Evolutionary conservation across 768 basidiomycete species (phyloP).

Genomic region (Kwoniella sp.): DNA sequence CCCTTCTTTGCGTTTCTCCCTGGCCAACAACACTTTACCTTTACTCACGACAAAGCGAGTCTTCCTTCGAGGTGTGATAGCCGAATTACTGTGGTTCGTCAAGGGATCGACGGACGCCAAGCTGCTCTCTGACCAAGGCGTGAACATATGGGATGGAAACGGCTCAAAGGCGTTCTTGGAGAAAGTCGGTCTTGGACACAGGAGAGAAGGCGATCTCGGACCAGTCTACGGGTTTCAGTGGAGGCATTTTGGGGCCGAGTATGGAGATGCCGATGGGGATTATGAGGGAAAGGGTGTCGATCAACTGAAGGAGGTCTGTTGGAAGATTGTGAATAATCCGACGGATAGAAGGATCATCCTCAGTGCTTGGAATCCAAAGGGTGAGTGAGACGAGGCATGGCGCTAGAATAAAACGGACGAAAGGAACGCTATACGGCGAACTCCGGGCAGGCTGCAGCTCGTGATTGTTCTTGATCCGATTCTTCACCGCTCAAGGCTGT

Average conservation of each 20-base stretch:
- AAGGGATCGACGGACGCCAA: slow-evolving; percentile 79
- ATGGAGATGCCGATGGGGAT: slow-evolving; percentile 58
- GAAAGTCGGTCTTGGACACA: slow-evolving; percentile 75
- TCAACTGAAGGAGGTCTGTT: slow-evolving; percentile 83
- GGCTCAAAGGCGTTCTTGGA: slow-evolving; percentile 85
- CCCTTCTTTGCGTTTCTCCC: slow-evolving; percentile 83
- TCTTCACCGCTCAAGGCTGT: too few species aligned
- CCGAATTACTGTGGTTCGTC: slow-evolving; percentile 95
- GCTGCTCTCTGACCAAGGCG: slow-evolving; percentile 73
- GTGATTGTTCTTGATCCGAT: too few species aligned
- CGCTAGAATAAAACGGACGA: neutral
- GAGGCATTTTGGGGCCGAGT: slow-evolving; percentile 89
- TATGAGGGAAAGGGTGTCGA: slow-evolving; percentile 87
- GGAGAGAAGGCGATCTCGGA: slow-evolving; percentile 88
- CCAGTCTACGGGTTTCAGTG: slow-evolving; percentile 98
- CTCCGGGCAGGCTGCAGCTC: too few species aligned
- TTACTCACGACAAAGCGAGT: slow-evolving; percentile 94
- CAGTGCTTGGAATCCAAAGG: slow-evolving; percentile 97
- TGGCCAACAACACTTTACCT: slow-evolving; percentile 70
- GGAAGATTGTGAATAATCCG: slow-evolving; percentile 88
- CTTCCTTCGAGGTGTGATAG: slow-evolving; percentile 84
- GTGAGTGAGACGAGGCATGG: slow-evolving; percentile 59
- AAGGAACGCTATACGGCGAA: neutral
- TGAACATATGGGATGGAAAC: slow-evolving; percentile 98
- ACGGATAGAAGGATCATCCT: slow-evolving; percentile 92